A percentile compares a stretch with the other conserved stretches of the same genome.
phyloP scores from a whole-genome alignment of 1,284 basidiomycete genomes.

The Sanghuangporus sanghuang region DNA sequence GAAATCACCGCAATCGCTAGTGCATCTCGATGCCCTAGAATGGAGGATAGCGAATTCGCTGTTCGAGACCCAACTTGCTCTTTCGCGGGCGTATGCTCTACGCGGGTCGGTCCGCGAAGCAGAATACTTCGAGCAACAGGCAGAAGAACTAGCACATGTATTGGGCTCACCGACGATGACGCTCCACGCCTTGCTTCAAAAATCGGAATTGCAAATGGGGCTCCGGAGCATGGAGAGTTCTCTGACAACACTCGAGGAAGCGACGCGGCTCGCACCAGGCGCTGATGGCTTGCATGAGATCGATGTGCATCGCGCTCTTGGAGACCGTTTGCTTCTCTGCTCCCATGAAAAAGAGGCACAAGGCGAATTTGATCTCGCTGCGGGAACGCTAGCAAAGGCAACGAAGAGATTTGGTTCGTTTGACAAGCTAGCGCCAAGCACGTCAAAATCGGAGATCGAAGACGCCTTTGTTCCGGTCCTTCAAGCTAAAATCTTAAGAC shows the following conservation, averaged over 20 bases:
- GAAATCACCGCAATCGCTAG: slow-evolving; percentile 26
- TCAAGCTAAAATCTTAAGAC: slow-evolving; percentile 62
- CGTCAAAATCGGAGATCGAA: slow-evolving; percentile 23
- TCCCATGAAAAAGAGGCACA: slow-evolving; percentile 43
- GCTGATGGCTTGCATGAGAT: slow-evolving; percentile 52
- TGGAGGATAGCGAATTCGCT: slow-evolving; percentile 74
- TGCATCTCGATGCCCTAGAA: slow-evolving; percentile 54
- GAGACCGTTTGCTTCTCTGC: slow-evolving; percentile 50
- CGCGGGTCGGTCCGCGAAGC: slow-evolving; percentile 80
- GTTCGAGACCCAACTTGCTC: slow-evolving; percentile 56
- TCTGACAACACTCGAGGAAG: slow-evolving; percentile 45
- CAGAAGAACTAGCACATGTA: slow-evolving; percentile 59
- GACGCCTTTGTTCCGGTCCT: slow-evolving; percentile 67
- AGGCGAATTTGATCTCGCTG: slow-evolving; percentile 48
- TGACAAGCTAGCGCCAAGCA: slow-evolving; percentile 33
- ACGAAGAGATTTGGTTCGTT: slow-evolving; percentile 48
- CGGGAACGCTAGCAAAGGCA: slow-evolving; percentile 52
- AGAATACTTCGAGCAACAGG: slow-evolving; percentile 77
- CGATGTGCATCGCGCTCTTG: slow-evolving; percentile 57
- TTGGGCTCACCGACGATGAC: slow-evolving; percentile 61
- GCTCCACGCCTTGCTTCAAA: slow-evolving; percentile 57
- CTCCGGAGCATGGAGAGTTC: slow-evolving; percentile 55
- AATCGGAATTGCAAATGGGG: slow-evolving; percentile 65
- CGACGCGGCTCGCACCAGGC: slow-evolving; percentile 41
- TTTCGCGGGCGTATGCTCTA: slow-evolving; percentile 56